Conservation (phyloP, 2,329 filamentous ascomycete genomes). For the Stemphylium beticola region DNA sequence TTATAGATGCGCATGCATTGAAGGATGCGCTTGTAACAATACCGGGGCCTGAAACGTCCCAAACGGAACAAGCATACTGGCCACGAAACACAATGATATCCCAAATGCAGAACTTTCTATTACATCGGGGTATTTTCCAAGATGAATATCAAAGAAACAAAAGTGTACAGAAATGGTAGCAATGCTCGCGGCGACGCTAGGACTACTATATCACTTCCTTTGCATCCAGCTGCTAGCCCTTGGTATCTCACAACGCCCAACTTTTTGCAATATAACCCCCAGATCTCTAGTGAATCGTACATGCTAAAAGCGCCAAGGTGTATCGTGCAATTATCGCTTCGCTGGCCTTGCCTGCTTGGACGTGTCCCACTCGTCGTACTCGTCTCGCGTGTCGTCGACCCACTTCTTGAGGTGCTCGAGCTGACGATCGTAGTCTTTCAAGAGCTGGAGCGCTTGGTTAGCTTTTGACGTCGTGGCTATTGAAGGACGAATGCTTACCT, state of each 20-base stretch:
- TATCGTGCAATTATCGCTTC: constrained; percentile 26
- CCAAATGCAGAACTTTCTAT: neutral
- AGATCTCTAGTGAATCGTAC: constrained; percentile 21
- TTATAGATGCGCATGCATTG: constrained; percentile 5
- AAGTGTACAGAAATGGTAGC: neutral
- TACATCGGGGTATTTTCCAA: neutral
- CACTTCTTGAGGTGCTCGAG: constrained; percentile 75
- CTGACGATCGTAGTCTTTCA: constrained; percentile 83
- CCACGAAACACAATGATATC: neutral
- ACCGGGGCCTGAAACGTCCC: neutral
- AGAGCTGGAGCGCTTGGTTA: constrained; percentile 60
- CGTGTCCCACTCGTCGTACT: constrained; percentile 63
- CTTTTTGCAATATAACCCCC: constrained; percentile 21
- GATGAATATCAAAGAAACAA: neutral
- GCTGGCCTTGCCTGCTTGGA: constrained; percentile 33
- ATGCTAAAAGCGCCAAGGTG: constrained; percentile 7
- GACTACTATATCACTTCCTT: constrained; percentile 3
- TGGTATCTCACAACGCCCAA: constrained; percentile 26
- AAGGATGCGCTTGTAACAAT: constrained; percentile 10
- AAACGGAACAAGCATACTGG: neutral
- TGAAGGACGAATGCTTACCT: constrained; percentile 58
- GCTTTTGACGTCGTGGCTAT: neutral
- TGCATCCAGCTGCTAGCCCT: constrained; percentile 6
- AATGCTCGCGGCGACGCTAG: neutral
- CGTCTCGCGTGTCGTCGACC: constrained; percentile 63